Evolutionary conservation across 1,284 basidiomycete species (phyloP).

Genomic region (Xerocomus subilludens): DNA sequence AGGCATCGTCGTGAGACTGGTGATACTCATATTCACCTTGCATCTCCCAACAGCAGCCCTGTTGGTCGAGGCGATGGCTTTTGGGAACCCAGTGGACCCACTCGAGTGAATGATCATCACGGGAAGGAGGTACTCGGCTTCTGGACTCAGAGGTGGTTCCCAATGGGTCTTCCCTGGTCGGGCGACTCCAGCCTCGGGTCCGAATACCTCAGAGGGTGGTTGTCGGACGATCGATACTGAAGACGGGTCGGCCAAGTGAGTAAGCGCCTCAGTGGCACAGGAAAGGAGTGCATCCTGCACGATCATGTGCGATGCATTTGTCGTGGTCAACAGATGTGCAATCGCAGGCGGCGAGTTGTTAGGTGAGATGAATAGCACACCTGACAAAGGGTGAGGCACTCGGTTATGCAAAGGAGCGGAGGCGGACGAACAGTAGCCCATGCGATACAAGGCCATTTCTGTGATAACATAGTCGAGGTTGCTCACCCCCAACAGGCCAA

Average conservation of each 20-base stretch:
- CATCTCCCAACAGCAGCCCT: too few species aligned
- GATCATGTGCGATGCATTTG: constrained; percentile 59
- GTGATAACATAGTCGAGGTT: constrained; percentile 49
- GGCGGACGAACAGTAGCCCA: constrained; percentile 49
- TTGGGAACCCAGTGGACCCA: constrained; percentile 66
- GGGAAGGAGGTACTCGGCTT: constrained; percentile 59
- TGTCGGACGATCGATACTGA: constrained; percentile 45
- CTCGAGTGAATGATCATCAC: constrained; percentile 71
- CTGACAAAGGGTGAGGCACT: too few species aligned
- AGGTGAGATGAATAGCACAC: neutral
- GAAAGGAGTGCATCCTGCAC: constrained; percentile 39
- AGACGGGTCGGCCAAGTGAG: constrained; percentile 32
- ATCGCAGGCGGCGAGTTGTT: constrained; percentile 70
- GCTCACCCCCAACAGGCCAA: constrained; percentile 46
- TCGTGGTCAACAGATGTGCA: constrained; percentile 65
- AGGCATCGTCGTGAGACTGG: too few species aligned
- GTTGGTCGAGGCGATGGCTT: too few species aligned
- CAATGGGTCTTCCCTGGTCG: constrained; percentile 53
- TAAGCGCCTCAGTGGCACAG: constrained; percentile 39
- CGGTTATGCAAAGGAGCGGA: neutral
- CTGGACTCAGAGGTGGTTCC: constrained; percentile 57
- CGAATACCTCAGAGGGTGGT: constrained; percentile 38
- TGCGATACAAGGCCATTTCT: constrained; percentile 47
- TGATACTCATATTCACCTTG: too few species aligned
- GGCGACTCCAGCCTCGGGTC: constrained; percentile 44